Evolutionary conservation across 257 asterid species (phyloP).

Genomic region (Ilex aquifolium): DNA sequence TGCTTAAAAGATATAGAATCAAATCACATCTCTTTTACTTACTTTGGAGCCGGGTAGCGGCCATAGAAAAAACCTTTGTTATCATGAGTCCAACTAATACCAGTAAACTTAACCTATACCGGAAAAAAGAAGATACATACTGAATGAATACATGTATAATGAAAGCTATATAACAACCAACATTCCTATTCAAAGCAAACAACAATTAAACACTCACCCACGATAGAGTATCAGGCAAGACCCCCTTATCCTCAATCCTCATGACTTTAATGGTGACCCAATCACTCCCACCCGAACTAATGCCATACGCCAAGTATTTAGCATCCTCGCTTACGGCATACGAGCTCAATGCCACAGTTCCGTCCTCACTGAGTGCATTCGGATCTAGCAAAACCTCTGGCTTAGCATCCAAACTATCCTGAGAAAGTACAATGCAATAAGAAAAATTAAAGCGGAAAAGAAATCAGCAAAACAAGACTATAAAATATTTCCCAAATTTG

Average conservation of each 20-base stretch:
- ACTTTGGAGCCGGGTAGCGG: constrained; percentile 89
- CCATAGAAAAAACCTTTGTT: constrained; percentile 86
- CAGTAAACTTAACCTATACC: constrained; percentile 74
- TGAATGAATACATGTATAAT: too few relatives aligned
- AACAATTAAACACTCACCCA: constrained; percentile 46
- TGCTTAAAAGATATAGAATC: background rate
- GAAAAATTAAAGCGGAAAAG: background rate
- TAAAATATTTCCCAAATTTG: background rate
- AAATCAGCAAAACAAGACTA: background rate
- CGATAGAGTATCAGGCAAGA: constrained; percentile 60
- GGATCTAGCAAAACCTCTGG: constrained; percentile 91
- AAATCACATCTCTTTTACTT: constrained; percentile 19
- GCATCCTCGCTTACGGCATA: constrained; percentile 79
- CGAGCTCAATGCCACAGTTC: constrained; percentile 63
- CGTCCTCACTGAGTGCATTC: constrained; percentile 75
- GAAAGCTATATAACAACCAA: too few relatives aligned
- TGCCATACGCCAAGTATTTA: constrained; percentile 71
- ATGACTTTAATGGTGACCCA: constrained; percentile 85
- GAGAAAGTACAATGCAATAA: constrained; percentile 15
- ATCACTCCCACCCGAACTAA: constrained; percentile 90
- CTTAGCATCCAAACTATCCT: constrained; percentile 76
- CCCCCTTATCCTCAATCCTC: constrained; percentile 56
- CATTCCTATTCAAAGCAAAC: background rate
- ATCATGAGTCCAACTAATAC: constrained; percentile 80
- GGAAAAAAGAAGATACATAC: background rate